Evolutionary conservation across 768 basidiomycete species (phyloP), one percentile per base, ranked within the genome.

Genomic region (Psilocybe sp.): DNA sequence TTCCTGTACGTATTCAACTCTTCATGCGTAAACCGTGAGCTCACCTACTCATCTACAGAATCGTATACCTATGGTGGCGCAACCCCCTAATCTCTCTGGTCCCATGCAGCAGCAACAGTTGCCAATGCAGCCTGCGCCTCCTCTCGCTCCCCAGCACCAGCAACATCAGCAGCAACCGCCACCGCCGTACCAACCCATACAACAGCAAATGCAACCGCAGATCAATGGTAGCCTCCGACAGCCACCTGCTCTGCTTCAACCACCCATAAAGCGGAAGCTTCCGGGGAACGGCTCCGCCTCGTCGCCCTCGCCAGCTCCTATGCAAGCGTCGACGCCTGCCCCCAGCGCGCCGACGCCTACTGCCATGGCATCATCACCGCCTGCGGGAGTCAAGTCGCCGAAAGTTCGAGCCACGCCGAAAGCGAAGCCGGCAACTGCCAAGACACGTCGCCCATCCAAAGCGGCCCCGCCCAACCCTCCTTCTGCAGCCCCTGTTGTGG

Each of bases 381-480:
- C 79, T 58, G 77, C 76, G 4, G 80, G 85, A 1, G 38, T 84
- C 4, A 89, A 84, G 64, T 89, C 89, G 4, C 89, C 89, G 0
- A 87, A 83, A 60, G 64, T 64, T 46, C 88, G 81, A 62, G 60
- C 71, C 1, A 46, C 66, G 13, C 38, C 73, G n/a, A 87, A 80
- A 65, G 49, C 73, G 13, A 83, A 77, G 33, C 56, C 58, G 10
- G n/a, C 59, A 7, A 48, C 63, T 35, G 52, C 59, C 10, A 59
- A 62, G 4, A 68, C 72, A 43, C 68, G 69, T 10, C 60, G 64
- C 36, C 40, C 67, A 53, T 63, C 73, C 59, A 60, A 69, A 33
- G 60, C 69, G 5, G 60, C 59, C 43, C 53, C 64, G 18, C 49
- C 64, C 13, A 47, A 57, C 59, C 56, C 60, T 31, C 53, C 62